These are phyloP conservation scores for Candida succiphila DNA, from an alignment of 805 yeast genomes.

Conservation along the genomic window DNA sequence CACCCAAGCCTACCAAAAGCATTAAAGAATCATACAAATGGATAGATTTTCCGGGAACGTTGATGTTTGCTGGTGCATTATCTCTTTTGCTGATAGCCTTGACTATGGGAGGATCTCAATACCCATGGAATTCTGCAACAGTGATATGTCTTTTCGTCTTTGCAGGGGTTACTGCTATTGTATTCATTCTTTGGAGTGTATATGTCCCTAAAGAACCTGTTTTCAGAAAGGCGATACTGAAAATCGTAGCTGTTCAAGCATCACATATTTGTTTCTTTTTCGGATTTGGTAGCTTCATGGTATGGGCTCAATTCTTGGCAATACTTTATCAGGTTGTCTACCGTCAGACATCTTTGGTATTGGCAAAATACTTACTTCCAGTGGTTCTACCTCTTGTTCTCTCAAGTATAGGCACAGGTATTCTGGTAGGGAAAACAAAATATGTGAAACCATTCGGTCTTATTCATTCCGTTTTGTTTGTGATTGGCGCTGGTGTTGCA, in stretches of 20 bases:
- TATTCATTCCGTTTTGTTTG: slow-evolving; percentile 23
- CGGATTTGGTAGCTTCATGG: slow-evolving; percentile 32
- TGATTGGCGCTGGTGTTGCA: slow-evolving; percentile 35
- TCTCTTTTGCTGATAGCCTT: slow-evolving; percentile 41
- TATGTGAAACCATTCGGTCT: slow-evolving; percentile 31
- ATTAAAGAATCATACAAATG: slow-evolving; percentile 25
- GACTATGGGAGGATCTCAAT: slow-evolving; percentile 44
- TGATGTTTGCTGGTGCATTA: slow-evolving; percentile 29
- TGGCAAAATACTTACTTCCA: slow-evolving; percentile 39
- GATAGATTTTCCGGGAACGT: slow-evolving; percentile 42
- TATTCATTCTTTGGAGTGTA: slow-evolving; percentile 31
- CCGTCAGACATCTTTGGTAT: slow-evolving; percentile 28
- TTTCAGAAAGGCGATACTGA: slow-evolving; percentile 29
- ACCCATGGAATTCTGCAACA: slow-evolving; percentile 45
- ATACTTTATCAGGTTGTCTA: slow-evolving; percentile 40
- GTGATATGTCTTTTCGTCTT: slow-evolving; percentile 37
- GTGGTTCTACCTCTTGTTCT: slow-evolving; percentile 29
- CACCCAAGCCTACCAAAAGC: slow-evolving; percentile 34
- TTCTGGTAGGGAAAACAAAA: slow-evolving; percentile 26
- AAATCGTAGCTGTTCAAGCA: slow-evolving; percentile 24
- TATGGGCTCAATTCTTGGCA: slow-evolving; percentile 24
- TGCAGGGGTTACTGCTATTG: slow-evolving; percentile 28
- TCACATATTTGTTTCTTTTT: slow-evolving; percentile 27
- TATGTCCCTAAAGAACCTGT: slow-evolving; percentile 34
- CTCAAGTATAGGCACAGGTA: slow-evolving; percentile 27